A percentile compares a stretch with the other conserved stretches of the same genome.
phyloP scores from a whole-genome alignment of 306 rosid genomes.

The Fragaria ananassa region DNA sequence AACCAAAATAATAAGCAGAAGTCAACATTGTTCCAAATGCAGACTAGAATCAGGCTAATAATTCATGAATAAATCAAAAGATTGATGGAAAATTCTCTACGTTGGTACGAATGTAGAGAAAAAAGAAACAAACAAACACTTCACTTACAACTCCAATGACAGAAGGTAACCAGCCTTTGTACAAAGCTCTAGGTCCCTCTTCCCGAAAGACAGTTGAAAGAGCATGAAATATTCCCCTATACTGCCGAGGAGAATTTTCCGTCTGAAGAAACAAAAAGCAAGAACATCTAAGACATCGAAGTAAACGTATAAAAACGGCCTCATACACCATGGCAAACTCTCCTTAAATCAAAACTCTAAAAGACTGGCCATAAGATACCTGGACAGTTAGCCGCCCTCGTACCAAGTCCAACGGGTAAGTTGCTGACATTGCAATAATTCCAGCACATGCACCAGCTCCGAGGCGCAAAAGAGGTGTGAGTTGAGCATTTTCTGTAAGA shows the following conservation, averaged over 20 bases:
- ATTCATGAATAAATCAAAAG: background rate
- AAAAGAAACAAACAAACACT: slow-evolving; percentile 5
- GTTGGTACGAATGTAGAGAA: background rate
- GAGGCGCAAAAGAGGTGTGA: slow-evolving; percentile 61
- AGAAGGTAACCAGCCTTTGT: slow-evolving; percentile 72
- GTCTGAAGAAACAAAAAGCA: slow-evolving; percentile 36
- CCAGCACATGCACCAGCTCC: slow-evolving; percentile 84
- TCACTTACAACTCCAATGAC: slow-evolving; percentile 70
- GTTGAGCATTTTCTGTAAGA: slow-evolving; percentile 58
- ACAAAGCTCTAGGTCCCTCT: slow-evolving; percentile 64
- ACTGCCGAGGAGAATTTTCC: slow-evolving; percentile 51
- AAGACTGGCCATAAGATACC: slow-evolving; percentile 29
- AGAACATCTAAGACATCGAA: slow-evolving; percentile 13
- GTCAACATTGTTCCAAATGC: background rate
- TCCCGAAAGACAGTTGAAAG: slow-evolving; percentile 62
- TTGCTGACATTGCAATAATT: slow-evolving; percentile 76
- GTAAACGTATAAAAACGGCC: slow-evolving; percentile 3
- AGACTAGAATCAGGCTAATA: background rate
- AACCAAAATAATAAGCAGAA: slow-evolving; percentile 7
- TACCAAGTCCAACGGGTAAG: slow-evolving; percentile 68
- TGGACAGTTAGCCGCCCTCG: slow-evolving; percentile 70
- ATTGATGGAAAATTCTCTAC: background rate
- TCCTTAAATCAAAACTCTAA: slow-evolving; percentile 12
- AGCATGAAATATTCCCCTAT: slow-evolving; percentile 63
- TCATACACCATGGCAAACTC: slow-evolving; percentile 1